Conservation (phyloP, 495 filamentous ascomycete species). For the Podospora comata region DNA sequence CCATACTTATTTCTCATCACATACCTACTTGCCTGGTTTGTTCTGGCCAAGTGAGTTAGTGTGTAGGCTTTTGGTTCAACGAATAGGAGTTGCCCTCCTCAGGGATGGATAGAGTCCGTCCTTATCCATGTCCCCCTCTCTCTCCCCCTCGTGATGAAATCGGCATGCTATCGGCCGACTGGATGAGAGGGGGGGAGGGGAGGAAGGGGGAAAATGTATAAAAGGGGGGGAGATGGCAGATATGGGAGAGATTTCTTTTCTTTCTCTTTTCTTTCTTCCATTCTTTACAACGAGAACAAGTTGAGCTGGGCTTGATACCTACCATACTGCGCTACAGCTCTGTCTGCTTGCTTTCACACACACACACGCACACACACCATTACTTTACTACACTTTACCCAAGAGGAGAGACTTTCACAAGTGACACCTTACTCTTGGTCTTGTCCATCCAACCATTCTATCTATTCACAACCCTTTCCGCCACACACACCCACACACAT, state of each 20-base stretch:
- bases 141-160: conserved; percentile 39
- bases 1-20: conserved; percentile 30
- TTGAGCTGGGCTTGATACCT: conserved; percentile 19
- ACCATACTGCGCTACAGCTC: conserved; percentile 11
- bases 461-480: neutral
- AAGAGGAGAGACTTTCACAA: neutral
- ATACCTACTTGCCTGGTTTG: conserved; percentile 31
- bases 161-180: conserved; percentile 23
- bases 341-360: neutral
- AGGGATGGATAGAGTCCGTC: conserved; percentile 17
- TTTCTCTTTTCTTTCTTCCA: conserved; percentile 55
- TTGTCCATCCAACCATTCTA: neutral
- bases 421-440: neutral
- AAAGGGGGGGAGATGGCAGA: conserved; percentile 53
- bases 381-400: neutral
- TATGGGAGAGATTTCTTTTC: conserved; percentile 40
- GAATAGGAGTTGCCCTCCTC: neutral
- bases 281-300: conserved; percentile 30
- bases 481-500: neutral
- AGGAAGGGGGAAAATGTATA: conserved; percentile 53
- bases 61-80: conserved; percentile 19
- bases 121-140: conserved; percentile 38
- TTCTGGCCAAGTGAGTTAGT: conserved; percentile 40
- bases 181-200: neutral
- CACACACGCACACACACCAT: no score